phyloP scores from a whole-genome alignment of 257 asterid genomes.

The Haberlea rhodopensis region DNA sequence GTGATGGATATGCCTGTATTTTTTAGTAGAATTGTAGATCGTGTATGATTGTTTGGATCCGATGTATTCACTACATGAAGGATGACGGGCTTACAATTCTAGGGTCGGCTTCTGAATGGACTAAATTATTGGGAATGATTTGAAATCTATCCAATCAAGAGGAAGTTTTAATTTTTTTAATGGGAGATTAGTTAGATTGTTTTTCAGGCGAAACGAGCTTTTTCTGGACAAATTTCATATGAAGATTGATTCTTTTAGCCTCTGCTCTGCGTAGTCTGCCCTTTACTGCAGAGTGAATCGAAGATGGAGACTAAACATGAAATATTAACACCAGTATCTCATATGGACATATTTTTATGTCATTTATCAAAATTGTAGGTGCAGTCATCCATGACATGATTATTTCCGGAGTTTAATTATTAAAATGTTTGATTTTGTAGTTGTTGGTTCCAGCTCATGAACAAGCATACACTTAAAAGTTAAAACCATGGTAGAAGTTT shows the following conservation, averaged over 20 bases:
- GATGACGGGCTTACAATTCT: not conserved
- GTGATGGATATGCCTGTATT: not conserved
- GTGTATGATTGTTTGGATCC: not conserved
- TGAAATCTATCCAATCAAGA: slow-evolving; percentile 10
- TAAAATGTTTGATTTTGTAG: slow-evolving; percentile 7
- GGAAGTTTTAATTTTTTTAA: not conserved
- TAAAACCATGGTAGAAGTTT: slow-evolving; percentile 7
- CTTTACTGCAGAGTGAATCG: not conserved
- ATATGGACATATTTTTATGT: not conserved
- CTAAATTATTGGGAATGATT: not conserved
- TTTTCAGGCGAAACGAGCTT: not conserved
- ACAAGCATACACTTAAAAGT: not conserved
- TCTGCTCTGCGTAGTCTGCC: not conserved
- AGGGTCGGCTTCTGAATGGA: slow-evolving; percentile 1
- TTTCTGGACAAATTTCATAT: not conserved
- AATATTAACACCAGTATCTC: not conserved
- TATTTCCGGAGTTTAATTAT: slow-evolving; percentile 2
- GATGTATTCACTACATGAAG: slow-evolving; percentile 2
- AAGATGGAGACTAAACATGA: not conserved
- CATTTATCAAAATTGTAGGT: slow-evolving; percentile 10
- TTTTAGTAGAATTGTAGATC: not conserved
- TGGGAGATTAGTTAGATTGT: not conserved
- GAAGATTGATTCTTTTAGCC: not conserved
- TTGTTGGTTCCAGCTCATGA: slow-evolving; percentile 25
- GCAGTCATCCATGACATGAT: not conserved